Conservation (phyloP, 2,329 filamentous ascomycete genomes). For the Neocucurbitaria cava region DNA sequence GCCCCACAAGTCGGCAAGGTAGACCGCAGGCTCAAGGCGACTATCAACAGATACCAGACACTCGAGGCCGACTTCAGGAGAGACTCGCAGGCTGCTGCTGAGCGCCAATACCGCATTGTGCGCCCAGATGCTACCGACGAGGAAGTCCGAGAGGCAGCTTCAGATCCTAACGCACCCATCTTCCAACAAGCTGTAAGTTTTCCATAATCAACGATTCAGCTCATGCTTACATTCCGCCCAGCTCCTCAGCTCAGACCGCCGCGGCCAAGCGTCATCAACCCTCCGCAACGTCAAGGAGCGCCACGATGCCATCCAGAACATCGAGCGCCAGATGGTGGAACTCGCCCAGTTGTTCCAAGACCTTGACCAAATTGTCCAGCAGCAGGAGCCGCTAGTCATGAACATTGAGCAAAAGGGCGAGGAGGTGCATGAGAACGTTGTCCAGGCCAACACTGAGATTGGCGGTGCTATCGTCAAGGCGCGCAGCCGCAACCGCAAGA, state of each 20-base stretch:
- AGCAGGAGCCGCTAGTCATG: conserved; percentile 81
- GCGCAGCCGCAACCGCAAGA: conserved; percentile 75
- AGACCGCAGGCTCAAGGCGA: conserved; percentile 78
- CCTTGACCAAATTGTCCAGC: conserved; percentile 81
- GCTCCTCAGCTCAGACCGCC: conserved; percentile 80
- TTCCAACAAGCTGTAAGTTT: conserved; percentile 76
- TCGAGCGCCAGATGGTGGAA: conserved; percentile 88
- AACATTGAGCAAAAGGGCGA: conserved; percentile 88
- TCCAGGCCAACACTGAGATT: conserved; percentile 85
- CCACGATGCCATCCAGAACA: conserved; percentile 87
- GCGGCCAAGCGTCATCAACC: conserved; percentile 80
- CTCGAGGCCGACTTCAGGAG: conserved; percentile 82
- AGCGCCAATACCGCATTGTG: conserved; percentile 89
- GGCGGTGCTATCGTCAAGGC: conserved; percentile 83
- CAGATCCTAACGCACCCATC: conserved; percentile 77
- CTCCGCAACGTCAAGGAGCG: conserved; percentile 81
- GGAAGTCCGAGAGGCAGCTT: conserved; percentile 79
- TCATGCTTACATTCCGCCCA: conserved; percentile 35
- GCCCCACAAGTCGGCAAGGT: conserved; percentile 80
- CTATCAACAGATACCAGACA: conserved; percentile 82
- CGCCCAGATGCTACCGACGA: conserved; percentile 78
- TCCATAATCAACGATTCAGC: background rate
- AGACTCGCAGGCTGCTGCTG: conserved; percentile 82
- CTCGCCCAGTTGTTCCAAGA: conserved; percentile 88
- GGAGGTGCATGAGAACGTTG: conserved; percentile 82